Evolutionary conservation across 192 early-diverging fungal species (phyloP), one percentile per base, ranked within the genome.

Genomic region (Backusella luteola): DNA sequence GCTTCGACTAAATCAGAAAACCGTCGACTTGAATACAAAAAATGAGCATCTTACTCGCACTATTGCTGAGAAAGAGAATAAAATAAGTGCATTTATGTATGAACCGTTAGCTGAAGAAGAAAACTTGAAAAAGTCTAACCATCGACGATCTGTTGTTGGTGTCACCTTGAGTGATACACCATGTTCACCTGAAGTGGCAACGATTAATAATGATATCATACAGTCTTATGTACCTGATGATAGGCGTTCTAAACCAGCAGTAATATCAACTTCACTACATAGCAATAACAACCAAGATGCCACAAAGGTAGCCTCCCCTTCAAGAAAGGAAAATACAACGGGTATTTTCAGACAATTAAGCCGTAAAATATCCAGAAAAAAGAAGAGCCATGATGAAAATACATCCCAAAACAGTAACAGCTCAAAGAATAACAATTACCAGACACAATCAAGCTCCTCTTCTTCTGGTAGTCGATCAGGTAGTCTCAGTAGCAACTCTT

Each of bases 81-180:
- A 71, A 46, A 71, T 71, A 23, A 71, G 70, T 44, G 70, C 70
- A 49, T 71, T 71, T 23, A 71, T 71, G 70, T 71, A 71, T 49
- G 41, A 71, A 49, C 56, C 23, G 26, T 29, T 26, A 29, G 56
- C 26, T 23, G 23, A 29, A 63, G 56, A 14, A 26, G 56, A 63
- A 63, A 29, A 63, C 11, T 63, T 14, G 26, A 63, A 63, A 29
- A 63, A 29, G 26, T 12, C 56, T 4, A 63, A 63, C 9, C 23
- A 4, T 23, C 56, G 56, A 63, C 23, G 26, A 63, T 63, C 56
- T 14, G 26, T 59, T 59, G 56, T 63, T 29, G 56, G 56, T 14
- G 56, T 63, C 56, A 63, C 56, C 29, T 29, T 63, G 23, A 29
- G 23, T 63, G 56, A 63, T 29, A 29, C 11, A 21, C 56, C 56